These are phyloP conservation scores for Aspergillus olivimuriae DNA, from an alignment of 495 filamentous ascomycete genomes.

Conservation along the genomic window DNA sequence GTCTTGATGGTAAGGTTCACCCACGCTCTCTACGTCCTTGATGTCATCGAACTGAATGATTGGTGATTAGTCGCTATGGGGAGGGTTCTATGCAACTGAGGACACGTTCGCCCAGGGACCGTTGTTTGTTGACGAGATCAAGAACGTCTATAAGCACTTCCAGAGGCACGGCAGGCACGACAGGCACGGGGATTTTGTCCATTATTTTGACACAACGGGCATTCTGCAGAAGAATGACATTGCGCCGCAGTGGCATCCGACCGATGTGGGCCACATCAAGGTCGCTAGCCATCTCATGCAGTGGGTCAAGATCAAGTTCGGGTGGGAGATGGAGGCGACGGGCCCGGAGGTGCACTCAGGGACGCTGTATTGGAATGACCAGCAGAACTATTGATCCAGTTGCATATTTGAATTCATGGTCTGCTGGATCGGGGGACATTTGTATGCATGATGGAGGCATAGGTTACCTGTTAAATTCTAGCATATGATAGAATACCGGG, in stretches of 20 bases:
- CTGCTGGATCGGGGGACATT: too few relatives aligned
- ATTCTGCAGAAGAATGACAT: slow-evolving; percentile 67
- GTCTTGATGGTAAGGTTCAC: slow-evolving; percentile 49
- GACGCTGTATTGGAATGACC: slow-evolving; percentile 56
- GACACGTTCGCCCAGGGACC: slow-evolving; percentile 46
- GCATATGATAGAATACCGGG: too few relatives aligned
- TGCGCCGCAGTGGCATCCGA: slow-evolving; percentile 56
- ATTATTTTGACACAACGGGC: slow-evolving; percentile 63
- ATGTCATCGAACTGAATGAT: too few relatives aligned
- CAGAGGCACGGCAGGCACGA: slow-evolving; percentile 31
- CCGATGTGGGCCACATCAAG: slow-evolving; percentile 63
- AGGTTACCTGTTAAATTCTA: too few relatives aligned
- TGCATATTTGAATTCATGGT: too few relatives aligned
- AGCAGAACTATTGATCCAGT: slow-evolving; percentile 43
- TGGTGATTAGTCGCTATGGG: slow-evolving; percentile 60
- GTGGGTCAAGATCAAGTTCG: slow-evolving; percentile 46
- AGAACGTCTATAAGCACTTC: slow-evolving; percentile 51
- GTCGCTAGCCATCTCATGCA: slow-evolving; percentile 60
- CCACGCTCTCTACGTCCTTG: too few relatives aligned
- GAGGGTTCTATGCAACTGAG: slow-evolving; percentile 46
- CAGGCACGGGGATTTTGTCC: slow-evolving; percentile 41
- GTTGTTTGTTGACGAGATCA: slow-evolving; percentile 47
- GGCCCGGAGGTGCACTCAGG: slow-evolving; percentile 58
- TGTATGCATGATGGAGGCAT: too few relatives aligned
- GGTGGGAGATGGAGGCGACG: slow-evolving; percentile 54